A percentile compares a stretch with the other conserved stretches of the same genome.
These are phyloP conservation scores for Penicilliopsis zonata DNA, from an alignment of 495 filamentous ascomycete species.

Conservation along the genomic window DNA sequence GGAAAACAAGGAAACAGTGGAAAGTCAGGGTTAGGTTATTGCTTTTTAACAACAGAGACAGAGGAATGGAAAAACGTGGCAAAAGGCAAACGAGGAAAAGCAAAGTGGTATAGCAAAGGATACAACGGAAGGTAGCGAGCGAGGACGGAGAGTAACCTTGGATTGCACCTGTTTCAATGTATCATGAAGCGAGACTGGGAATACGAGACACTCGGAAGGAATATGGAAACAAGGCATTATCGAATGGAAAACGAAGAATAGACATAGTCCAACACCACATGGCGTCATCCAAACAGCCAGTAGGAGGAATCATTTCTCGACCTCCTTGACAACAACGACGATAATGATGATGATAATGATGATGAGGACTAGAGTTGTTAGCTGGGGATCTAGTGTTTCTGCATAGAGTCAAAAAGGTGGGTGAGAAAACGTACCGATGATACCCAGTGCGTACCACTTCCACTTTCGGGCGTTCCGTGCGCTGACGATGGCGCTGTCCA, in stretches of 20 bases:
- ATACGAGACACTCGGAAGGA: no score
- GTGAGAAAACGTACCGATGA: slow-evolving; percentile 50
- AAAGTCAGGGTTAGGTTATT: background rate
- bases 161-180: no score
- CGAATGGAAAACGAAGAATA: background rate
- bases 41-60: background rate
- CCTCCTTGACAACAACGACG: slow-evolving; percentile 31
- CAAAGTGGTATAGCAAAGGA: no score
- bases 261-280: background rate
- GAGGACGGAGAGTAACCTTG: no score
- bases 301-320: slow-evolving; percentile 1
- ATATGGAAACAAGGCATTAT: slow-evolving; percentile 1
- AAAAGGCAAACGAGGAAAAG: background rate
- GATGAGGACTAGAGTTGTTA: slow-evolving; percentile 29
- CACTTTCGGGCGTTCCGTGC: slow-evolving; percentile 74
- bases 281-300: background rate
- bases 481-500: slow-evolving; percentile 63
- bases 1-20: no score
- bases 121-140: no score
- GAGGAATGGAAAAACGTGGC: background rate
- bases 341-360: slow-evolving; percentile 39
- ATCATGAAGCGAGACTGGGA: no score
- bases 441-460: slow-evolving; percentile 95
- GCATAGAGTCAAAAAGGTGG: no score
- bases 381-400: background rate